Conservation (phyloP, 73 alveolate genomes). For the Blepharisma japonicum region DNA sequence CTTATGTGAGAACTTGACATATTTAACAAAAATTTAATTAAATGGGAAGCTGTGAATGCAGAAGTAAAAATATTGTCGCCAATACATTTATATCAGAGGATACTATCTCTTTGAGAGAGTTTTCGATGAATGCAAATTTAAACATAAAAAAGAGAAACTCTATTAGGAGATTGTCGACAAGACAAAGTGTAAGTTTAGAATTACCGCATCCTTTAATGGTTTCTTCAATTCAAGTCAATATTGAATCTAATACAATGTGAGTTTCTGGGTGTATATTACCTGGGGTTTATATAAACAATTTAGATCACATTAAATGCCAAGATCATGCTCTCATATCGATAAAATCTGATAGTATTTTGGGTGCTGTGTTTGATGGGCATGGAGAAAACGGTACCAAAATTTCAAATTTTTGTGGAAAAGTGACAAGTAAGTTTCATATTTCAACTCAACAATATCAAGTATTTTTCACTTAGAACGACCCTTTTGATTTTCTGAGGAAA, state of each 20-base stretch:
- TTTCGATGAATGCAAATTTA: no score
- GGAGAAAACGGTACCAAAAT: slow-evolving; percentile 11
- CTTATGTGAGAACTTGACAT: no score
- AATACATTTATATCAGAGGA: no score
- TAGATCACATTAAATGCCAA: neutral
- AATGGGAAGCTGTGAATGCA: no score
- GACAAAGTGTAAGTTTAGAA: no score
- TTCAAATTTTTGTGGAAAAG: slow-evolving; percentile 5
- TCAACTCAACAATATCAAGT: neutral
- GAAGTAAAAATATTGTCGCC: no score
- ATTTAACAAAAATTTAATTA: no score
- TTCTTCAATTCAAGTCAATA: no score
- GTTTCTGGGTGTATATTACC: slow-evolving; percentile 6
- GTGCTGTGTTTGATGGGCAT: slow-evolving; percentile 23
- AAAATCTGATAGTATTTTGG: neutral
- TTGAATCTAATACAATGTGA: neutral
- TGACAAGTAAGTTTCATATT: neutral
- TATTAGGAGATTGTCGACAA: no score
- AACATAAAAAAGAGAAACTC: no score
- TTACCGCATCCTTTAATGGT: no score
- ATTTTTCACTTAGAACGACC: neutral
- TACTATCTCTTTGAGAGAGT: no score
- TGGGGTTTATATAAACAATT: neutral
- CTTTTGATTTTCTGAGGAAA: neutral
- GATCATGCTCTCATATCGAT: neutral